A percentile compares a stretch with the other conserved stretches of the same genome.
Evolutionary conservation across 2,329 filamentous ascomycete genomes (phyloP).

Genomic region (Aspergillus thermomutatus): DNA sequence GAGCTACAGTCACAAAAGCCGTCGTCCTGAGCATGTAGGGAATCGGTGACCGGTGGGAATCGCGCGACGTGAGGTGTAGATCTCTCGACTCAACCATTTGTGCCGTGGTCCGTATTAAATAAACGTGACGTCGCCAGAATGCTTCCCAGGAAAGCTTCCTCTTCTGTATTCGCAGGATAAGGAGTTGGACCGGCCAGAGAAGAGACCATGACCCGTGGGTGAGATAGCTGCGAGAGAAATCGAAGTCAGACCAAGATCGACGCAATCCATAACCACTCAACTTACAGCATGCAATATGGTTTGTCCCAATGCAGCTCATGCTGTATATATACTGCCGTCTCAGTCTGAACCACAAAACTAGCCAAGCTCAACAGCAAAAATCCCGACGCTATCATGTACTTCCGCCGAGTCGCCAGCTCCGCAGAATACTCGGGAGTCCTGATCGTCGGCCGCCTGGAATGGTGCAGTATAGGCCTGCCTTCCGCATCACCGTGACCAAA

Average conservation of each 20-base stretch:
- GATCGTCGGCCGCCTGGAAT: slow-evolving; percentile 63
- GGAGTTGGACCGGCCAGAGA: slow-evolving; percentile 81
- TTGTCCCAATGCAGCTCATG: slow-evolving; percentile 92
- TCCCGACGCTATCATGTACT: slow-evolving; percentile 81
- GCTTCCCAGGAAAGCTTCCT: slow-evolving; percentile 72
- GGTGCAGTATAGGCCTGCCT: slow-evolving; percentile 39
- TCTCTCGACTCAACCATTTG: slow-evolving; percentile 84
- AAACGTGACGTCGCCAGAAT: slow-evolving; percentile 77
- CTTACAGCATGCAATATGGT: slow-evolving; percentile 97
- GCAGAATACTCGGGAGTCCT: slow-evolving; percentile 67
- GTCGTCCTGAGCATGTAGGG: slow-evolving; percentile 78
- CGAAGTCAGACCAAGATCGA: not conserved
- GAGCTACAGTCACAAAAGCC: slow-evolving; percentile 73
- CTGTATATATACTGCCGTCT: slow-evolving; percentile 93
- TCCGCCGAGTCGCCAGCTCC: slow-evolving; percentile 66
- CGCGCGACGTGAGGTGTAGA: slow-evolving; percentile 56
- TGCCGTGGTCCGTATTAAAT: slow-evolving; percentile 62
- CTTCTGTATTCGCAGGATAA: slow-evolving; percentile 76
- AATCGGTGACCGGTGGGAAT: slow-evolving; percentile 49
- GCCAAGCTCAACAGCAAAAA: slow-evolving; percentile 81
- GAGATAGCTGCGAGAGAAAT: slow-evolving; percentile 57
- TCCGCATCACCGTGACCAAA: slow-evolving; percentile 29
- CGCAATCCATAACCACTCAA: slow-evolving; percentile 9
- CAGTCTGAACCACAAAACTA: slow-evolving; percentile 90
- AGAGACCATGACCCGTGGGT: slow-evolving; percentile 93